Evolutionary conservation across 2,329 filamentous ascomycete species (phyloP).

Genomic region (Coniella lustricola): DNA sequence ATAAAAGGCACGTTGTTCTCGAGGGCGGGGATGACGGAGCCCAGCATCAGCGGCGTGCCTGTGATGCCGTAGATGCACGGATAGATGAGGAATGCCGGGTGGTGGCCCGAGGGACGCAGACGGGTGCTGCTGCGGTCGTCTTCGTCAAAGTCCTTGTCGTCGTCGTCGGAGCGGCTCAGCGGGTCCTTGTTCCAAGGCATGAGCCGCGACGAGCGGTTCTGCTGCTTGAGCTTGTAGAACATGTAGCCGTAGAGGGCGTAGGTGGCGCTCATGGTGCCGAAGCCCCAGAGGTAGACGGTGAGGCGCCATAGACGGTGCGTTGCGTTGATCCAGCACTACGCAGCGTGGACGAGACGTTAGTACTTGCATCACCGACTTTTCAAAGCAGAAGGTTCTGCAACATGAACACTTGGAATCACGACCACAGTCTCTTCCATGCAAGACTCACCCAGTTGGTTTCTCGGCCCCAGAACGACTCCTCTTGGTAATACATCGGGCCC

Average conservation of each 20-base stretch:
- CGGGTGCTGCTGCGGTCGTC: constrained; percentile 18
- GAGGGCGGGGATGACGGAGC: constrained; percentile 28
- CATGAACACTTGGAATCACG: too few species aligned
- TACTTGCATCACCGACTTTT: too few species aligned
- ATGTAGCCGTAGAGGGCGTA: constrained; percentile 34
- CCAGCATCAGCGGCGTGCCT: constrained; percentile 58
- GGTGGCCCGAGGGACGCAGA: constrained; percentile 27
- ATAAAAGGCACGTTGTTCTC: constrained; percentile 29
- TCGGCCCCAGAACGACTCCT: constrained; percentile 21
- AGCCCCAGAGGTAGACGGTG: constrained; percentile 59
- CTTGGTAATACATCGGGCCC: constrained; percentile 36
- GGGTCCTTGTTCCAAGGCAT: constrained; percentile 17
- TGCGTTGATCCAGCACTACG: constrained; percentile 52
- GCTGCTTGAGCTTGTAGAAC: constrained; percentile 30
- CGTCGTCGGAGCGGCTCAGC: neutral
- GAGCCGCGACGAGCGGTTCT: constrained; percentile 18
- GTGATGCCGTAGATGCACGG: constrained; percentile 64
- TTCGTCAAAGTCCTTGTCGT: neutral
- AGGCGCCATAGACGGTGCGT: constrained; percentile 48
- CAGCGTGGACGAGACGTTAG: too few species aligned
- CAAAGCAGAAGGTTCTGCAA: too few species aligned
- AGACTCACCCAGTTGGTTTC: constrained; percentile 10
- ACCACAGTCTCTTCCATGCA: too few species aligned
- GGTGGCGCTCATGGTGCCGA: constrained; percentile 32
- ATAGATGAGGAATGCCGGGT: constrained; percentile 57